Conservation (phyloP, 2,329 filamentous ascomycete species). For the Tolypocladium nubicola region DNA sequence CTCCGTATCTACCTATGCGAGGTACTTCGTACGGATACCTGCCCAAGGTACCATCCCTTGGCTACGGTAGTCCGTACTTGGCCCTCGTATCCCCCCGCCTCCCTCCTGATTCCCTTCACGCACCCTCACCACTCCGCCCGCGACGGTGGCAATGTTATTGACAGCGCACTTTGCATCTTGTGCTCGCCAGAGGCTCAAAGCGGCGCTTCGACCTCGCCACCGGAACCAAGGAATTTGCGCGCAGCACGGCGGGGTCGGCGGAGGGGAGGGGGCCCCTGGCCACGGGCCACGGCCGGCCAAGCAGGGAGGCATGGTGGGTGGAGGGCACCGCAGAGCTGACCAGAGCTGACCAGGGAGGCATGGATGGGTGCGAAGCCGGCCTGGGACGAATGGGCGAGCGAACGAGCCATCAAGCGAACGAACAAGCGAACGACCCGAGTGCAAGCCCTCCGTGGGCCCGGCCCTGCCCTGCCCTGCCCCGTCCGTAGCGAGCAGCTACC, state of each 20-base stretch:
- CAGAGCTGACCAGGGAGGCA: not conserved
- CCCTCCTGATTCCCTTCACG: not conserved
- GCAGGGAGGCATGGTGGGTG: not conserved
- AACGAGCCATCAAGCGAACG: not conserved
- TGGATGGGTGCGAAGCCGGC: not conserved
- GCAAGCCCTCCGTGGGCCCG: not conserved
- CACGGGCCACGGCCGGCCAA: constrained; percentile 1
- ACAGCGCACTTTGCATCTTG: not conserved
- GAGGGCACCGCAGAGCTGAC: not conserved
- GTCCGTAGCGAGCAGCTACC: not conserved
- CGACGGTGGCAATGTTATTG: not conserved
- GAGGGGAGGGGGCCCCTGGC: constrained; percentile 1
- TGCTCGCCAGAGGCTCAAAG: not conserved
- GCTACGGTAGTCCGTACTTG: not conserved
- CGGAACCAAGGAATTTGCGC: constrained; percentile 6
- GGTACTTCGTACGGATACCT: too few relatives aligned
- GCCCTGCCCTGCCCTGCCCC: not conserved
- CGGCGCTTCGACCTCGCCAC: constrained; percentile 3
- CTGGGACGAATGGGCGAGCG: not conserved
- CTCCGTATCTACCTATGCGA: too few relatives aligned
- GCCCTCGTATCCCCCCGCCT: not conserved
- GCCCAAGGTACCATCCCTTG: not conserved
- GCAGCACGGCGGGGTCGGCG: constrained; percentile 1
- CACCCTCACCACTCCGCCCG: not conserved
- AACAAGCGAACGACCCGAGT: not conserved